phyloP scores from a whole-genome alignment of 116 monocot species.

The Cymodocea nodosa region DNA sequence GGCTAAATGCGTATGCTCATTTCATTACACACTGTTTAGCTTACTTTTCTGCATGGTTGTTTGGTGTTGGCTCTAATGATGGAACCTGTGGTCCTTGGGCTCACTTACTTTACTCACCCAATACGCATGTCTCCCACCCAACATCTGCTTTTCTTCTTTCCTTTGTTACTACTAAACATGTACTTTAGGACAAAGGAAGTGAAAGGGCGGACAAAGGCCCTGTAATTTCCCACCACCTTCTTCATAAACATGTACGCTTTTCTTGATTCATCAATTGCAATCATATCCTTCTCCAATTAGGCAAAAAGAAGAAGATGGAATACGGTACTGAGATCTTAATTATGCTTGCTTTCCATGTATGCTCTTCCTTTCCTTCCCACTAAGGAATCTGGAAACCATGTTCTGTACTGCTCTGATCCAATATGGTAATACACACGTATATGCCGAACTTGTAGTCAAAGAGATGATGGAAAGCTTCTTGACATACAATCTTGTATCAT shows the following conservation, averaged over 20 bases:
- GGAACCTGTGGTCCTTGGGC: background rate
- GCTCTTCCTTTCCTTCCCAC: too few species aligned
- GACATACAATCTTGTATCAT: too few species aligned
- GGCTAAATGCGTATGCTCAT: too few species aligned
- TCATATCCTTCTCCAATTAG: background rate
- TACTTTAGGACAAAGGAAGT: background rate
- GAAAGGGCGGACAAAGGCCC: background rate
- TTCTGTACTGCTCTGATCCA: too few species aligned
- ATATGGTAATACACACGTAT: too few species aligned
- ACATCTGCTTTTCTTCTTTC: background rate
- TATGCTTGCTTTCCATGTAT: too few species aligned
- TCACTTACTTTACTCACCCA: background rate
- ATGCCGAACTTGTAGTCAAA: too few species aligned
- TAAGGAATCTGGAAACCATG: too few species aligned
- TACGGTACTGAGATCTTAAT: too few species aligned
- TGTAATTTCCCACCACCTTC: background rate
- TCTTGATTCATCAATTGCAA: background rate
- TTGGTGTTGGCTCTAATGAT: slow-evolving; percentile 3
- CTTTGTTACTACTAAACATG: background rate
- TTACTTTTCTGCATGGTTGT: too few species aligned
- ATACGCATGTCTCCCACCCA: background rate
- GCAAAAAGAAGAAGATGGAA: background rate
- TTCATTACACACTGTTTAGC: too few species aligned
- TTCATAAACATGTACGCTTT: background rate
- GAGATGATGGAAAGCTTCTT: too few species aligned